phyloP scores from a whole-genome alignment of 768 basidiomycete genomes.

The Peribolospora baueri region DNA sequence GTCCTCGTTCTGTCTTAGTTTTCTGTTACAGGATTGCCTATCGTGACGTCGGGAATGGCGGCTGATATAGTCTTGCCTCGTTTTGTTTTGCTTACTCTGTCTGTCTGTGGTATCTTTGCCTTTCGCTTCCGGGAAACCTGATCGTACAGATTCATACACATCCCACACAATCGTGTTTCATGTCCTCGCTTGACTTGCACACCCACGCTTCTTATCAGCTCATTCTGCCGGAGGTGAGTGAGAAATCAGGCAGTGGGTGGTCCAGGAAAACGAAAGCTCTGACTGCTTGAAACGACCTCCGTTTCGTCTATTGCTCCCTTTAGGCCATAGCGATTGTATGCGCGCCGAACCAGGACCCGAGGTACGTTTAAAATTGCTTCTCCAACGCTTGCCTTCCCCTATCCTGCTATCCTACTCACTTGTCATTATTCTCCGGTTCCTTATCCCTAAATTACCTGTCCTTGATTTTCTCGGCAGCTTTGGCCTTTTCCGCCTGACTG shows the following conservation, averaged over 20 bases:
- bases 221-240: constrained; percentile 45
- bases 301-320: no score
- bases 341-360: constrained; percentile 52
- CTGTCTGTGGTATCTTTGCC: background rate
- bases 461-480: constrained; percentile 26
- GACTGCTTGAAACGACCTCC: no score
- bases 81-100: background rate
- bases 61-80: no score
- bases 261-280: no score
- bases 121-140: background rate
- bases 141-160: constrained; percentile 59
- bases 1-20: background rate
- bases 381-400: no score
- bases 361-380: constrained; percentile 20
- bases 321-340: constrained; percentile 70
- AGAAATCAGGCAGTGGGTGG: no score
- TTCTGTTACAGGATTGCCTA: background rate
- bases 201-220: constrained; percentile 72
- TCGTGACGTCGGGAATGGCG: no score
- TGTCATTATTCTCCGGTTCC: background rate
- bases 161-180: constrained; percentile 76
- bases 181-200: constrained; percentile 82
- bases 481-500: constrained; percentile 71
- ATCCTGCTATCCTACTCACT: no score
- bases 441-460: background rate